Base-by-base conservation (phyloP, 345 rosid genomes). In the Zanthoxylum bungeanum region DNA sequence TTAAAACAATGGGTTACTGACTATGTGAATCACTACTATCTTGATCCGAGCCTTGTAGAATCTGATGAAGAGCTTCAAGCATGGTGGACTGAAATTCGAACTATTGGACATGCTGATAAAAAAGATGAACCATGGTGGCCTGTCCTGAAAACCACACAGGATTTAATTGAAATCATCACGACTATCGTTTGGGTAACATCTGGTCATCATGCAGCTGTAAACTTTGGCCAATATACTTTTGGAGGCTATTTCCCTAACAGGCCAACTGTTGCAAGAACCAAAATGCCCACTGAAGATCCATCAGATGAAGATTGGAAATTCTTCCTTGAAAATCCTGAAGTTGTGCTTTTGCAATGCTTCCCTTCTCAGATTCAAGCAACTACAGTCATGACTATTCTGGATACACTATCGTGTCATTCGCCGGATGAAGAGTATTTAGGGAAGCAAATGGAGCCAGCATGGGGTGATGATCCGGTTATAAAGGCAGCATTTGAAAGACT, bases 391-490 rank as follows among this genome's bases (percentile, higher is more conserved):
- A 78, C 78, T 9, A 37, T 86, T 46, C 58, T 83, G 44, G 82
- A 83, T 40, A 78, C 82, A 58, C 34, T 81, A 16, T 82, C 90
- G 3, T 76, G 59, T 49, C 87, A 80, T 73, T 82, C 87, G 5
- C 81, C 83, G 0, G 90, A 86, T n/a, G 90, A 86, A 78, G 90
- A 82, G 68, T 84, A 86, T 68, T 28, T 86, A 0, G 90, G 90
- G 9, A 46, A 81, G 30, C 16, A 40, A 11, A 22, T 70, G 39
- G 84, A 83, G 68, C 62, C 75, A 8, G 63, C 81, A 0, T 86
- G 89, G 87, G 68, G 30, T 7, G 79, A 66, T 34, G 75, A 83
- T 30, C 75, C 77, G 0, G 5, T 30, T 0, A 70, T 84, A 16
- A 74, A 72, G 27, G 74, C 75, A 3, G 87, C 84, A 4, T 86